phyloP scores from a whole-genome alignment of 305 asterid species.

The Ruellia speciosa region DNA sequence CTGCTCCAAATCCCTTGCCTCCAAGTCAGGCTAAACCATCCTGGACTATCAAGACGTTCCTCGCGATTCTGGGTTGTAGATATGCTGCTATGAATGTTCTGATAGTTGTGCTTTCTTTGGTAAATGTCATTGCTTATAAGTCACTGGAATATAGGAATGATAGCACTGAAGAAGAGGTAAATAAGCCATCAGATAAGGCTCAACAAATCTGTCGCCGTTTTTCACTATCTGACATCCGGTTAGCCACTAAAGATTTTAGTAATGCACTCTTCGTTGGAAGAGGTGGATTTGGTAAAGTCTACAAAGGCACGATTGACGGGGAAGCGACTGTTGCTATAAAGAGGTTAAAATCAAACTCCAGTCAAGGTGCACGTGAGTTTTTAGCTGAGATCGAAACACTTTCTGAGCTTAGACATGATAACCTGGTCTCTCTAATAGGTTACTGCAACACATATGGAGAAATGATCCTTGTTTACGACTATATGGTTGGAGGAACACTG shows the following conservation, averaged over 20 bases:
- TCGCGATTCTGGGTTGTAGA: too few species aligned
- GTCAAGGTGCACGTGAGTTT: conserved; percentile 66
- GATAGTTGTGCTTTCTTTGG: conserved; percentile 28
- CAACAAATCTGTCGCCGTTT: conserved; percentile 41
- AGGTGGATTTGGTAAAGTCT: conserved; percentile 83
- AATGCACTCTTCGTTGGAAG: conserved; percentile 54
- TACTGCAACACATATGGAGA: conserved; percentile 61
- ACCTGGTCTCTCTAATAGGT: conserved; percentile 67
- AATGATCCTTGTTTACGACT: conserved; percentile 72
- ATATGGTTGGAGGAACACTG: conserved; percentile 67
- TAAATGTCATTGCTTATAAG: conserved; percentile 22
- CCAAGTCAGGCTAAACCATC: conserved; percentile 17
- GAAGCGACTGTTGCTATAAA: conserved; percentile 46
- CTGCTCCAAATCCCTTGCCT: conserved; percentile 30
- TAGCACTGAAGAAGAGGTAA: conserved; percentile 27
- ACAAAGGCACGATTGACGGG: conserved; percentile 47
- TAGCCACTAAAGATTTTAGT: conserved; percentile 40
- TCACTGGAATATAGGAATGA: conserved; percentile 33
- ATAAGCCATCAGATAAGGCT: conserved; percentile 15
- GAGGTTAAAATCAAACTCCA: conserved; percentile 48
- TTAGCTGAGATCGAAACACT: conserved; percentile 60
- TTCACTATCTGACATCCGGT: conserved; percentile 47
- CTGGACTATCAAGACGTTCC: conserved; percentile 15
- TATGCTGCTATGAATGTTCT: conserved; percentile 14
- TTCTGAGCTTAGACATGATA: conserved; percentile 62